A percentile compares a stretch with the other conserved stretches of the same genome.
phyloP scores from a whole-genome alignment of 2,329 filamentous ascomycete genomes.

The Allantophomopsis lycopodina region DNA sequence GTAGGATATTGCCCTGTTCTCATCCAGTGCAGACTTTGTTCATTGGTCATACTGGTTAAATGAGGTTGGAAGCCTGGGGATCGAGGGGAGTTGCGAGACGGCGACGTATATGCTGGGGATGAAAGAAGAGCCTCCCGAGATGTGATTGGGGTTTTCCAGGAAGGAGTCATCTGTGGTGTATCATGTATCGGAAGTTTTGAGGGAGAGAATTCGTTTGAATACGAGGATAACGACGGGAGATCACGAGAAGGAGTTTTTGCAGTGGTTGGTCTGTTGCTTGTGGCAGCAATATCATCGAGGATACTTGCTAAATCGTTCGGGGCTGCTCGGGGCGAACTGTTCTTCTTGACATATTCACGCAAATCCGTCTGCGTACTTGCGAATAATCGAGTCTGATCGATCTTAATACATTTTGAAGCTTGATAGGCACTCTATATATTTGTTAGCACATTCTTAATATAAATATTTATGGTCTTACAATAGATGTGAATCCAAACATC shows the following conservation, averaged over 20 bases:
- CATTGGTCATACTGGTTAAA: background rate
- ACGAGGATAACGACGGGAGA: too few relatives aligned
- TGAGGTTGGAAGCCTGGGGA: background rate
- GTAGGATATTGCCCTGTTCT: background rate
- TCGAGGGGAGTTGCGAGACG: background rate
- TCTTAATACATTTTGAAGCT: slow-evolving; percentile 1
- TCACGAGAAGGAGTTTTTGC: too few relatives aligned
- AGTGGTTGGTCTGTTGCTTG: background rate
- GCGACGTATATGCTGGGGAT: background rate
- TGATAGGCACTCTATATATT: slow-evolving; percentile 1
- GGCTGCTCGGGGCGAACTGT: background rate
- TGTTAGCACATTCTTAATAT: too few relatives aligned
- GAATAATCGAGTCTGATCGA: background rate
- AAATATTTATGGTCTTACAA: slow-evolving; percentile 29
- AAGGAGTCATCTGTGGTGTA: background rate
- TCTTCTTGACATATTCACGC: background rate
- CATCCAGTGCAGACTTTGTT: background rate
- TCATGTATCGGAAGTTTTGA: too few relatives aligned
- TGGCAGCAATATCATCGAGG: background rate
- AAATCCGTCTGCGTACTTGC: background rate
- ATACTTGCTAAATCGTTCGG: background rate
- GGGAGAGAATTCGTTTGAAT: too few relatives aligned
- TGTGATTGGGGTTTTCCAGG: background rate
- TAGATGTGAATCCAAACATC: slow-evolving; percentile 34
- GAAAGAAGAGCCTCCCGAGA: background rate